Conservation (phyloP, 164 flowering plant genomes). For the Kingdonia uniflora region DNA sequence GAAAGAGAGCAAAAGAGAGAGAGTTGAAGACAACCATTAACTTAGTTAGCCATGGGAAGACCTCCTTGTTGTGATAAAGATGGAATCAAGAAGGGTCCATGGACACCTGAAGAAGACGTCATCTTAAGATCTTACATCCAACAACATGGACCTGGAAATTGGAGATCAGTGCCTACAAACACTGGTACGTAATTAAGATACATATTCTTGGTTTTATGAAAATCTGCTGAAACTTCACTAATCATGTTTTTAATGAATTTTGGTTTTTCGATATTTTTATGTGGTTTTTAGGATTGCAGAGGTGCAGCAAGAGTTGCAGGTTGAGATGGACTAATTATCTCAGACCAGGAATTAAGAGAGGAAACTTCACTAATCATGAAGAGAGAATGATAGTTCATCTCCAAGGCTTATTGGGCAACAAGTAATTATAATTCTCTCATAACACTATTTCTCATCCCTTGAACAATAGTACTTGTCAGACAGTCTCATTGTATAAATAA, state of each 20-base stretch:
- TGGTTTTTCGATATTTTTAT: too few relatives aligned
- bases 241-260: not conserved
- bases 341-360: not conserved
- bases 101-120: conserved; percentile 83
- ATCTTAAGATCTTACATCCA: conserved; percentile 53
- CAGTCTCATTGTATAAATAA: too few relatives aligned
- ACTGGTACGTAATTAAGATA: conserved; percentile 11
- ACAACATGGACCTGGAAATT: conserved; percentile 47
- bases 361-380: not conserved
- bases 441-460: not conserved
- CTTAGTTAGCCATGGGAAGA: conserved; percentile 58
- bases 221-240: not conserved
- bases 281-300: not conserved
- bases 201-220: not conserved
- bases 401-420: not conserved
- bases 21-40: not conserved
- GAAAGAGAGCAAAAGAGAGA: not conserved
- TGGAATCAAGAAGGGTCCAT: conserved; percentile 90
- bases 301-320: conserved; percentile 1
- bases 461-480: too few relatives aligned
- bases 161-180: conserved; percentile 32
- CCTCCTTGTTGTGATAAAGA: conserved; percentile 78
- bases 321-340: not conserved
- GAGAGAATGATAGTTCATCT: not conserved
- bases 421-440: not conserved